Conservation (phyloP, 2,329 filamentous ascomycete species). For the Akanthomyces muscarius region DNA sequence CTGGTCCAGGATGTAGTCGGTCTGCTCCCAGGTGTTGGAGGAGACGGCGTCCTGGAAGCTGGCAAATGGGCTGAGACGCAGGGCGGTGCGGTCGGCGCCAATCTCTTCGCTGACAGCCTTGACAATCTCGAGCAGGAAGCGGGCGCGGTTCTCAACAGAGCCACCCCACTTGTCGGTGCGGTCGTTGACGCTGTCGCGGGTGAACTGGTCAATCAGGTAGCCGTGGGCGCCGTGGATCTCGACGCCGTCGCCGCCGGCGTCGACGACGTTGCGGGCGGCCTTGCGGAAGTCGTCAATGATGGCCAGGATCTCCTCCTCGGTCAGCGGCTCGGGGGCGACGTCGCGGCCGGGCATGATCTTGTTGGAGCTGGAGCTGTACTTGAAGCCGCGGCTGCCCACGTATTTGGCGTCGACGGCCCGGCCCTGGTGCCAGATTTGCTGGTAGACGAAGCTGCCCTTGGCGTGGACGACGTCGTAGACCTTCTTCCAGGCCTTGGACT, state of each 20-base stretch:
- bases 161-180: slow-evolving; percentile 52
- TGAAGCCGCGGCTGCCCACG: slow-evolving; percentile 27
- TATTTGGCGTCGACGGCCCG: slow-evolving; percentile 31
- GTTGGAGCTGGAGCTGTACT: slow-evolving; percentile 11
- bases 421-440: slow-evolving; percentile 61
- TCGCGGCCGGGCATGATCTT: slow-evolving; percentile 43
- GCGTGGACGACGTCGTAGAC: slow-evolving; percentile 59
- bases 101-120: slow-evolving; percentile 34
- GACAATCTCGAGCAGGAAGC: slow-evolving; percentile 44
- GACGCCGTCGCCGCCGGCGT: slow-evolving; percentile 66
- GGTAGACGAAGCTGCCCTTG: slow-evolving; percentile 55
- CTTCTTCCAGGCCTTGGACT: slow-evolving; percentile 55
- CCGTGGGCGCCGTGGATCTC: slow-evolving; percentile 54
- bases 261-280: slow-evolving; percentile 50
- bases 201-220: slow-evolving; percentile 58
- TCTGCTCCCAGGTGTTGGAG: slow-evolving; percentile 22
- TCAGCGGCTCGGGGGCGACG: slow-evolving; percentile 59
- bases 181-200: slow-evolving; percentile 44
- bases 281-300: slow-evolving; percentile 57
- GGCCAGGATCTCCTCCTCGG: slow-evolving; percentile 57
- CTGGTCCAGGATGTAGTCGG: slow-evolving; percentile 25
- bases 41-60: slow-evolving; percentile 25
- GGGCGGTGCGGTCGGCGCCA: slow-evolving; percentile 45
- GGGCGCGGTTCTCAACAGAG: slow-evolving; percentile 46
- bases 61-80: slow-evolving; percentile 41